Conservation (phyloP, 2,329 filamentous ascomycete species). For the Colletotrichum siamense region DNA sequence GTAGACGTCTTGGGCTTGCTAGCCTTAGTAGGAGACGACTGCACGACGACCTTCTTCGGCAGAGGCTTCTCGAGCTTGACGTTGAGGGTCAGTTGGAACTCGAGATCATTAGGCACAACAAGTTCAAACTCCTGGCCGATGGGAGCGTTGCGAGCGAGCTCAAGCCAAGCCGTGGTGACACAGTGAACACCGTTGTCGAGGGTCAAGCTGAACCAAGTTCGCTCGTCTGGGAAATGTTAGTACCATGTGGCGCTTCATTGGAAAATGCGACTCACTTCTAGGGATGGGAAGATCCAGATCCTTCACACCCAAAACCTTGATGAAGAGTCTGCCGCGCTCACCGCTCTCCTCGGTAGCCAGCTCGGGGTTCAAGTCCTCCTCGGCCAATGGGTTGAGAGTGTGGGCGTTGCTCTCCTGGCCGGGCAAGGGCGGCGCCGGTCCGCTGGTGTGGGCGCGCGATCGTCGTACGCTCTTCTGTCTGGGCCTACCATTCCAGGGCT, state of each 20-base stretch:
- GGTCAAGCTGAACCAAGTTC: slow-evolving; percentile 93
- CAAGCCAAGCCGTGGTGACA: slow-evolving; percentile 94
- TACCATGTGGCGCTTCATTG: background rate
- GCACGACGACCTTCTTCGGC: slow-evolving; percentile 51
- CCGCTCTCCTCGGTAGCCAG: slow-evolving; percentile 74
- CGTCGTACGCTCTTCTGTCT: slow-evolving; percentile 71
- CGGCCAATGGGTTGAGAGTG: slow-evolving; percentile 68
- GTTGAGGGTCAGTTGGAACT: slow-evolving; percentile 96
- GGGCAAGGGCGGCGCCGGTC: slow-evolving; percentile 81
- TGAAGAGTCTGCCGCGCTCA: slow-evolving; percentile 90
- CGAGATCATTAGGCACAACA: slow-evolving; percentile 95
- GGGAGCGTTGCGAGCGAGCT: slow-evolving; percentile 87
- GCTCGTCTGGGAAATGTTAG: slow-evolving; percentile 68
- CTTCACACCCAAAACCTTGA: slow-evolving; percentile 98
- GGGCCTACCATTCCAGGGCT: slow-evolving; percentile 90
- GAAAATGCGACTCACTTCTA: slow-evolving; percentile 67
- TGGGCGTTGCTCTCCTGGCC: slow-evolving; percentile 84
- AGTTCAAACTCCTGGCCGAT: slow-evolving; percentile 99
- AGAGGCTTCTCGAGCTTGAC: slow-evolving; percentile 90
- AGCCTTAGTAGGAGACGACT: slow-evolving; percentile 65
- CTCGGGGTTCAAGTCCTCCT: slow-evolving; percentile 68
- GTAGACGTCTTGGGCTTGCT: slow-evolving; percentile 79
- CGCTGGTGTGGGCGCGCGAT: slow-evolving; percentile 54
- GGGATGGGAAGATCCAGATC: slow-evolving; percentile 92
- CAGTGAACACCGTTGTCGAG: slow-evolving; percentile 98